Evolutionary conservation across 2,329 filamentous ascomycete species (phyloP).

Genomic region (Penicillium sp.): DNA sequence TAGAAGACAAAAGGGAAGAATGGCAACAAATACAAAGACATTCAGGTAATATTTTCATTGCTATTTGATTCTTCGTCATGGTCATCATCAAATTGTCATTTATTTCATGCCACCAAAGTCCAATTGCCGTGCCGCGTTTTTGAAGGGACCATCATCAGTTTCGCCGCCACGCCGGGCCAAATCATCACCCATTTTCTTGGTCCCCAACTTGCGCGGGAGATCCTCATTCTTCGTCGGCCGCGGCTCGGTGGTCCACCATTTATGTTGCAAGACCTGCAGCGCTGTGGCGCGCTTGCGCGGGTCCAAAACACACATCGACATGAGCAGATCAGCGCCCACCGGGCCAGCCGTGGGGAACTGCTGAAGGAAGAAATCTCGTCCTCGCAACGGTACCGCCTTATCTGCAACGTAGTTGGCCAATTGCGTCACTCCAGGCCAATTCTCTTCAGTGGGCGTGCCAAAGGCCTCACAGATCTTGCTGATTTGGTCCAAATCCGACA

Average conservation of each 20-base stretch:
- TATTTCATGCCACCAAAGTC: constrained; percentile 63
- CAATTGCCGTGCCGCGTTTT: constrained; percentile 79
- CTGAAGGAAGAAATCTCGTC: constrained; percentile 70
- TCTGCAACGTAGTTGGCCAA: constrained; percentile 76
- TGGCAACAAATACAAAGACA: neutral
- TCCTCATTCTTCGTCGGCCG: constrained; percentile 79
- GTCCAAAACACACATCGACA: constrained; percentile 81
- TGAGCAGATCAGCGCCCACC: constrained; percentile 83
- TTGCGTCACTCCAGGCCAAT: constrained; percentile 88
- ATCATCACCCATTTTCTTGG: constrained; percentile 78
- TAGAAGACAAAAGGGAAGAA: neutral
- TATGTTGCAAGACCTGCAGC: constrained; percentile 73
- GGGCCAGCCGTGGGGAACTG: constrained; percentile 79
- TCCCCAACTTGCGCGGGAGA: constrained; percentile 73
- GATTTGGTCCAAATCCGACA: constrained; percentile 84
- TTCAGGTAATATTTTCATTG: neutral
- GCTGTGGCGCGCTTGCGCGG: constrained; percentile 83
- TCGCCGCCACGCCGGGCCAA: constrained; percentile 75
- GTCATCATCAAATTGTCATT: constrained; percentile 10
- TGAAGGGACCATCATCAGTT: constrained; percentile 63
- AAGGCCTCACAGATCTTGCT: constrained; percentile 80
- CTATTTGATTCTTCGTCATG: neutral
- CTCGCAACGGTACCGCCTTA: constrained; percentile 59
- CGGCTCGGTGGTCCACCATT: constrained; percentile 84
- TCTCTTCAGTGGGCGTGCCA: constrained; percentile 88